Evolutionary conservation across 2,329 filamentous ascomycete genomes (phyloP).

Genomic region (Apiospora aurea): DNA sequence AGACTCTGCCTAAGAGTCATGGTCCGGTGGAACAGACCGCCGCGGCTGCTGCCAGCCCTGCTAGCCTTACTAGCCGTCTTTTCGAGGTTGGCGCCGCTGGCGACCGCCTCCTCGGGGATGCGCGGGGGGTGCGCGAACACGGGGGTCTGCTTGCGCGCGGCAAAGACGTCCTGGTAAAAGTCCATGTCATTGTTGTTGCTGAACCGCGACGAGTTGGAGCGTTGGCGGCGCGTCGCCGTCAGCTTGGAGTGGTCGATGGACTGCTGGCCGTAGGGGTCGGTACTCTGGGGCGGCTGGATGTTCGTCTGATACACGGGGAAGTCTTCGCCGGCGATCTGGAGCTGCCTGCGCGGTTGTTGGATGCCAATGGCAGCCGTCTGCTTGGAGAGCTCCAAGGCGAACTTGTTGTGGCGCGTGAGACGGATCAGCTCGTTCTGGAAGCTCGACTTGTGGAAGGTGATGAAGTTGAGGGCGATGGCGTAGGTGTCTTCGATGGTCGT

Average conservation of each 20-base stretch:
- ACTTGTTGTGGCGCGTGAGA: slow-evolving; percentile 90
- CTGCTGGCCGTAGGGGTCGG: slow-evolving; percentile 30
- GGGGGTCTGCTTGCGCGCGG: slow-evolving; percentile 42
- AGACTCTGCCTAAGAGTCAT: slow-evolving; percentile 17
- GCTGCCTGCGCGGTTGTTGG: slow-evolving; percentile 79
- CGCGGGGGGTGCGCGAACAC: slow-evolving; percentile 34
- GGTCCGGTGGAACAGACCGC: slow-evolving; percentile 19
- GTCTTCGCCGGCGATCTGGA: slow-evolving; percentile 70
- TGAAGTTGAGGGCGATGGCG: slow-evolving; percentile 85
- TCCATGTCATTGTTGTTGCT: slow-evolving; percentile 36
- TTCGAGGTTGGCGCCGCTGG: slow-evolving; percentile 39
- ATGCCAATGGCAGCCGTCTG: slow-evolving; percentile 85
- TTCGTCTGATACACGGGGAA: slow-evolving; percentile 67
- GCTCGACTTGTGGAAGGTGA: slow-evolving; percentile 98
- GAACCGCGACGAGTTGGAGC: slow-evolving; percentile 37
- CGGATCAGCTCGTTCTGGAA: slow-evolving; percentile 95
- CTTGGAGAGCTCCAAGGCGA: slow-evolving; percentile 89
- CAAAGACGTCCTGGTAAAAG: slow-evolving; percentile 56
- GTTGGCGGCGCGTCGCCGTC: slow-evolving; percentile 35
- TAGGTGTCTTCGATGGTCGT: slow-evolving; percentile 82
- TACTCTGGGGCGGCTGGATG: slow-evolving; percentile 43
- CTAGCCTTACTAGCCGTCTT: slow-evolving; percentile 22
- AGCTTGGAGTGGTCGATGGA: slow-evolving; percentile 37
- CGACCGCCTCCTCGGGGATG: slow-evolving; percentile 34
- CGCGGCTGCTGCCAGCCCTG: background rate